Evolutionary conservation across 2,329 filamentous ascomycete genomes (phyloP), one percentile per base, ranked within the genome.

Genomic region (Byssochlamys sp.): DNA sequence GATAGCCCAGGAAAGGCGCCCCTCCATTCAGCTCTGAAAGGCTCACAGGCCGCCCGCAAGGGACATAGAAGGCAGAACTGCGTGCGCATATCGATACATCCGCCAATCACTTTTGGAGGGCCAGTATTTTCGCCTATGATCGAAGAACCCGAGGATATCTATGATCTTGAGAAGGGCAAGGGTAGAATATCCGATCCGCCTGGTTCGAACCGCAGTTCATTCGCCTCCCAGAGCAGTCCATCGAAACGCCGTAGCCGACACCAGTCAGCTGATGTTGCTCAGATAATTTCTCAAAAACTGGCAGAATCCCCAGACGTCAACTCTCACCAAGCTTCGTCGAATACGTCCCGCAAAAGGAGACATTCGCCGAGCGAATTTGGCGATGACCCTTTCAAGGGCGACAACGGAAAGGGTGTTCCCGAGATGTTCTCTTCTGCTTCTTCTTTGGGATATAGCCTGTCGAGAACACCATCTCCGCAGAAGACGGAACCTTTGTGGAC

Each of bases 21-120:
- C 29, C 55, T 70, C 35, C 60, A 65, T 24, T 73, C 71, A 3
- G 70, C 71, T 4, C 55, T 73, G 55, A 73, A 72, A 54, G 65
- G 66, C 6, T 63, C 65, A 2, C 70, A 65, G 9, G 66, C 66
- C 1, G 63, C 66, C n/a, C 69, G 71, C 28, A 73, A 72, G 55
- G 71, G 73, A 11, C 74, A 78, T 58, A 66, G 67, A 53, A 70
- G 74, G 39, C 73, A 77, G 45, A 76, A 76, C 52, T 76, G 73
- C 55, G 71, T 77, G 2, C 71, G 74, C 24, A 75, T 77, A 54
- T 72, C 74, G 1, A 73, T 71, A 29, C 66, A 71, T 52, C 70
- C 68, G 9, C 69, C 71, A 0, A 68, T 72, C 57, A 67, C 71
- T 19, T 73, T 73, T 51, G 65, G 66, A 3, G 65, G 67, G 1